These are phyloP conservation scores for Rhododendron henanense DNA, from an alignment of 148 eudicot genomes.

Conservation along the genomic window DNA sequence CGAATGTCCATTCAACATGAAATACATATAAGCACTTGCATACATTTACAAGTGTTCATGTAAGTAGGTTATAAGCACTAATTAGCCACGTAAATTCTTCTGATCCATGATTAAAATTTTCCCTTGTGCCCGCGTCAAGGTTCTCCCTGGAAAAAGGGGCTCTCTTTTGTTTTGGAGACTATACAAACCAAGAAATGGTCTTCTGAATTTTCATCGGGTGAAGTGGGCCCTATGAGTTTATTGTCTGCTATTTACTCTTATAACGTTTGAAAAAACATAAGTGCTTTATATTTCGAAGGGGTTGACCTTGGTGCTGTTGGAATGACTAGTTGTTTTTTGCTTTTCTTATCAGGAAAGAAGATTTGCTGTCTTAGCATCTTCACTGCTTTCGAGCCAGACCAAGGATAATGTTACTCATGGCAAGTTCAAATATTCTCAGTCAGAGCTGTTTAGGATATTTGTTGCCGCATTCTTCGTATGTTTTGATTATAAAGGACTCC, in stretches of 20 bases:
- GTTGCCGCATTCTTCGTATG: background rate
- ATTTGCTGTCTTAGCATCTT: constrained; percentile 68
- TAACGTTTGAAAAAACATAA: too few relatives aligned
- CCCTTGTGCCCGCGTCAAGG: background rate
- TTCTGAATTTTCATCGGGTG: too few relatives aligned
- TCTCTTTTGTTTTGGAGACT: background rate
- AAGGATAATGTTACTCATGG: constrained; percentile 95
- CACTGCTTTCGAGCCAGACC: constrained; percentile 97
- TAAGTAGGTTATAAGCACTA: background rate
- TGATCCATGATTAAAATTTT: background rate
- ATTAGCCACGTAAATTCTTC: background rate
- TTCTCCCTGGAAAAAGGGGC: background rate
- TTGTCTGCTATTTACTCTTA: too few relatives aligned
- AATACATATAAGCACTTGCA: background rate
- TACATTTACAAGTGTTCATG: background rate
- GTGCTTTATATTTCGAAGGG: background rate
- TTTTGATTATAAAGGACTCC: background rate
- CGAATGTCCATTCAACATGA: background rate
- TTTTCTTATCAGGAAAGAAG: constrained; percentile 69
- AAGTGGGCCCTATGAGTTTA: background rate
- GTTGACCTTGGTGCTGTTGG: background rate
- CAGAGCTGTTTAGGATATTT: background rate
- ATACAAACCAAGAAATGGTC: too few relatives aligned
- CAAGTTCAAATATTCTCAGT: constrained; percentile 29
- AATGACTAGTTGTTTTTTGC: background rate